A percentile compares a stretch with the other conserved stretches of the same genome.
phyloP scores from a whole-genome alignment of 768 basidiomycete species.

The Russula sp. region DNA sequence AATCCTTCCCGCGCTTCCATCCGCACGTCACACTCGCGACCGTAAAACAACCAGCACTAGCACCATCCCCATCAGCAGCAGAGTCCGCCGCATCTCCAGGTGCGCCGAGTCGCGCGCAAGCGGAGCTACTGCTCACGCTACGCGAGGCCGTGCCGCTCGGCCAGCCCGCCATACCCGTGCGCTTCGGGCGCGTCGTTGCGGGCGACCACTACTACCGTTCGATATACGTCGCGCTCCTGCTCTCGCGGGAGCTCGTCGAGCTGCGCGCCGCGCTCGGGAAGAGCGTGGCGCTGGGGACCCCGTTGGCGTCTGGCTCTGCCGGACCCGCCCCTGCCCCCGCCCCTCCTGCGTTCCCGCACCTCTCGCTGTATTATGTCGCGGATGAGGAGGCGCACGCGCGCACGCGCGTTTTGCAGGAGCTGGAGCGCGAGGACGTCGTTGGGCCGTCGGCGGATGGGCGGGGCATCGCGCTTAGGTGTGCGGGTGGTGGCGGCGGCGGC shows the following conservation, averaged over 20 bases:
- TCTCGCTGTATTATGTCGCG: constrained; percentile 68
- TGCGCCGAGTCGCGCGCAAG: background rate
- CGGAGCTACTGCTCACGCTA: constrained; percentile 30
- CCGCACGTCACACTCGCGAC: constrained; percentile 68
- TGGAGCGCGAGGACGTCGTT: constrained; percentile 37
- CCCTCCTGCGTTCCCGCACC: constrained; percentile 61
- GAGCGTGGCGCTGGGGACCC: constrained; percentile 34
- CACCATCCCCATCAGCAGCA: background rate
- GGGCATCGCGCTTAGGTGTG: constrained; percentile 33
- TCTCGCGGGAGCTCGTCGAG: constrained; percentile 38
- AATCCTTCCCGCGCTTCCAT: constrained; percentile 53
- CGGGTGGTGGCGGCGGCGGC: background rate
- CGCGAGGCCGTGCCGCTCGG: constrained; percentile 36
- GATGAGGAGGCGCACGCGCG: constrained; percentile 61
- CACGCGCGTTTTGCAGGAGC: constrained; percentile 38
- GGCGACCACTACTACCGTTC: constrained; percentile 67
- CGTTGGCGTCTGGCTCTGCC: too few species aligned
- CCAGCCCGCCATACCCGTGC: constrained; percentile 35
- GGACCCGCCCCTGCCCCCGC: constrained; percentile 37
- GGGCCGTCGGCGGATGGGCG: constrained; percentile 17
- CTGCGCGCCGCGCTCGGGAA: constrained; percentile 42
- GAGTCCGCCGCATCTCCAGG: background rate
- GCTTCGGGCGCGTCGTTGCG: constrained; percentile 50
- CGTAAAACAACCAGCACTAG: constrained; percentile 30
- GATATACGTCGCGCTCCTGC: constrained; percentile 51